Base-by-base conservation (phyloP, 140 eudicot species). In the Ambrosia hybrid region DNA sequence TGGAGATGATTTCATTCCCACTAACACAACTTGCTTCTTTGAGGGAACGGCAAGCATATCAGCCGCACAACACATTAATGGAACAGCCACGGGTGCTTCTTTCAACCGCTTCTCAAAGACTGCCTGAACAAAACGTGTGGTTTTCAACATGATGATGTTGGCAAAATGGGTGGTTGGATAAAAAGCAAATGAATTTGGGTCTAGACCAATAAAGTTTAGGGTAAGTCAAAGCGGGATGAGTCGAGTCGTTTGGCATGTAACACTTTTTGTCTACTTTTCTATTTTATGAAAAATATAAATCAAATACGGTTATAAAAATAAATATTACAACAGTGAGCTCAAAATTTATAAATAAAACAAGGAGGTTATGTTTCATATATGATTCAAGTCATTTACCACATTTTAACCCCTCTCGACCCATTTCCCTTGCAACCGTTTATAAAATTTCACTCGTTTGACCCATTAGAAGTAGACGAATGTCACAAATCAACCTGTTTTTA, bases 11-110 rank as follows among this genome's bases (percentile, higher is more conserved):
- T 82, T 92, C 58, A 48, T 70, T 2, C 98, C 96, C 38, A 92
- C 96, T 60, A 92, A 63, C 68, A 92, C 92, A 48, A 92, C 82
- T 82, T 92, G 98, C 76, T 87, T 92, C 70, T 85, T 81, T 3
- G 95, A 89, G 57, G 92, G 96, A 76, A 85, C 75, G 0, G 60
- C 21, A 14, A 92, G 87, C 95, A 92, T 89, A 65, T 92, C 96
- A 1, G 96, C 96, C 7, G 83, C 96, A 63, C 95, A 89, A 70
- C 98, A 89, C 98, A 92, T 92, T n/a, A n/a, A n/a, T n/a, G n/a
- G n/a, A n/a, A n/a, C n/a, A n/a, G n/a, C n/a, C n/a, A n/a, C n/a
- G n/a, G 95, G 74, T 51, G 88, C 81, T 11, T 89, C 95, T 71
- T 85, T 83, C 74, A 92, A 58, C 73, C 96, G 80, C 86, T 82